A percentile compares a stretch with the other conserved stretches of the same genome.
Evolutionary conservation across 495 filamentous ascomycete genomes (phyloP).

Genomic region (Aspergillus bertholletiae): DNA sequence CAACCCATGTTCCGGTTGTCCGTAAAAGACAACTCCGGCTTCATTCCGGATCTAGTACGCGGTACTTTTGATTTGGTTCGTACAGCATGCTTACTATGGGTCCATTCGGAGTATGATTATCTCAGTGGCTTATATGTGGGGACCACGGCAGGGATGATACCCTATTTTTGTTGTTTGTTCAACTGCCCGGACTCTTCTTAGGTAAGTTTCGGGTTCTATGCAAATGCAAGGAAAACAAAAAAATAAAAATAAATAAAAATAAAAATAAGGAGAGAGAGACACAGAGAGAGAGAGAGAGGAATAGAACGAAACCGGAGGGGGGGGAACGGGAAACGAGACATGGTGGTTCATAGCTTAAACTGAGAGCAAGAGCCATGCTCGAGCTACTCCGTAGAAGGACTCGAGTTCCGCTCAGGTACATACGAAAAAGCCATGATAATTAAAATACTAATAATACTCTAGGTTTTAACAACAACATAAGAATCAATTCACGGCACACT

Average conservation of each 20-base stretch:
- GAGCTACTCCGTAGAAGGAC: too few species aligned
- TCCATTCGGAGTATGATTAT: not conserved
- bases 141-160: not conserved
- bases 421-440: not conserved
- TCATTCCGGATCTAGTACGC: not conserved
- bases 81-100: not conserved
- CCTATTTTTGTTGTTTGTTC: too few species aligned
- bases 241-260: not conserved
- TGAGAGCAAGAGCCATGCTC: too few species aligned
- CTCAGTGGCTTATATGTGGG: not conserved
- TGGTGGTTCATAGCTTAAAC: too few species aligned
- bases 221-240: not conserved
- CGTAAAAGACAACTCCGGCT: too few species aligned
- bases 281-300: too few species aligned
- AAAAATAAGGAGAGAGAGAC: not conserved
- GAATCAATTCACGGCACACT: not conserved
- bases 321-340: too few species aligned
- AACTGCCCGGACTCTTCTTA: too few species aligned
- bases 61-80: slow-evolving; percentile 1
- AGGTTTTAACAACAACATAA: too few species aligned
- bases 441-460: too few species aligned
- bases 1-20: not conserved
- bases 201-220: not conserved
- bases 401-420: too few species aligned
- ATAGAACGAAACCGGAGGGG: too few species aligned